Percentiles rank a stretch among this genome's conserved stretches.
These are phyloP conservation scores for Gossypium trilobum DNA, from an alignment of 441 rosid genomes.

Conservation along the genomic window DNA sequence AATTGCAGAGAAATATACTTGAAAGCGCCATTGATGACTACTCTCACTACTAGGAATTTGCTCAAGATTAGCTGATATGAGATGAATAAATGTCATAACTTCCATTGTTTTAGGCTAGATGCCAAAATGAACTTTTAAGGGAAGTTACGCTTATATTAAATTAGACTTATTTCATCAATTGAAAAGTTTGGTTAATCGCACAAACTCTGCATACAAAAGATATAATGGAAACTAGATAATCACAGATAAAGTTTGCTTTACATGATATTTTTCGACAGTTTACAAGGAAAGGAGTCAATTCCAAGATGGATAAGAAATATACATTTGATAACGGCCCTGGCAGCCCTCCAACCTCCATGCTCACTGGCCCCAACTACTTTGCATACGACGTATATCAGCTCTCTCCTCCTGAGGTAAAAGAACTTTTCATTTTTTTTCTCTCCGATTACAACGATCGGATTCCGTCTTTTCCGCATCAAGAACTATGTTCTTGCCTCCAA, in stretches of 20 bases:
- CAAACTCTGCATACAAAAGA: too few relatives aligned
- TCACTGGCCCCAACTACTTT: not conserved
- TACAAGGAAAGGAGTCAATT: not conserved
- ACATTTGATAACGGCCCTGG: conserved; percentile 3
- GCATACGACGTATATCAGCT: not conserved
- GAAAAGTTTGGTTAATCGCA: too few relatives aligned
- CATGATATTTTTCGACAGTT: not conserved
- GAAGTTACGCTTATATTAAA: too few relatives aligned
- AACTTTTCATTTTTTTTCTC: too few relatives aligned
- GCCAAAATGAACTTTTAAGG: too few relatives aligned
- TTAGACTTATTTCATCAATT: too few relatives aligned
- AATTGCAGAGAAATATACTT: conserved; percentile 14
- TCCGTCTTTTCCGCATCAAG: conserved; percentile 29
- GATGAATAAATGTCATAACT: too few relatives aligned
- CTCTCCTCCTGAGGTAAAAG: not conserved
- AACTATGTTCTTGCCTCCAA: conserved; percentile 26
- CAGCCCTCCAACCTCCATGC: not conserved
- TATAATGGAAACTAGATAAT: too few relatives aligned
- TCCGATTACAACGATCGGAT: too few relatives aligned
- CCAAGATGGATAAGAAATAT: not conserved
- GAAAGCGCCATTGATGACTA: not conserved
- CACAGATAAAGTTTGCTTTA: not conserved
- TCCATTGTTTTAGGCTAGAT: too few relatives aligned
- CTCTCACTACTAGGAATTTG: not conserved
- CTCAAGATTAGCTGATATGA: not conserved